Evolutionary conservation across 2,329 filamentous ascomycete species (phyloP), one percentile per base, ranked within the genome.

Genomic region (Hypoxylon sp.): DNA sequence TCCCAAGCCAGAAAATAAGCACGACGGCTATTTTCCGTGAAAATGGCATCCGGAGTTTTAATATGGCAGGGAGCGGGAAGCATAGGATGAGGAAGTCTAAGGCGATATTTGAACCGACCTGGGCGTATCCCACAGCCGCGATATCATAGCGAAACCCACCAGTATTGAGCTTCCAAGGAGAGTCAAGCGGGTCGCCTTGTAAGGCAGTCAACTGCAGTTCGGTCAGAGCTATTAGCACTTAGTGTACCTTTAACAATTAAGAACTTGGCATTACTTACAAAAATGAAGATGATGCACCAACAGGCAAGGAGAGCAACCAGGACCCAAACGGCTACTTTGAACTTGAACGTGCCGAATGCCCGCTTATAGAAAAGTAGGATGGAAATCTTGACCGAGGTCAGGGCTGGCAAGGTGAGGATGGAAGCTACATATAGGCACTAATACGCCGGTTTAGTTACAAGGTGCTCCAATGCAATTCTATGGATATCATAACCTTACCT

Each of bases 351-450:
- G 2, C 12, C 1, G 16, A 59, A 59, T 1, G 54, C 17, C 2
- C 53, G 38, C 21, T 51, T 51, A 21, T 57, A 59, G 20, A 54
- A 59, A 6, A 59, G 38, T 5, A 59, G 27, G 5, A 59, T 41
- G 8, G 44, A 19, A 3, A 59, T 59, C 19, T 57, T 59, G 7
- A 59, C 56, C 2, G 31, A 4, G 2, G 52, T 32, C 8, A 59
- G 17, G 5, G 56, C 17, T 3, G 41, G 3, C 6, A 31, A 32
- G 7, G 12, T 12, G 3, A 43, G 13, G 19, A 9, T 36, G 2
- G 13, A 31, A 11, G 23, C 12, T 19, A 36, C 5, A 4, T 26
- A 47, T 13, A 38, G 16, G 9, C 7, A 15, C 27, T 26, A 11
- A 7, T 11, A 7, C 6, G 30, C 9, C 9, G 21, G 11, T 31